A percentile compares a stretch with the other conserved stretches of the same genome.
Evolutionary conservation across 371 early-diverging fungal species (phyloP).

Genomic region (Phascolomyces articulosus): DNA sequence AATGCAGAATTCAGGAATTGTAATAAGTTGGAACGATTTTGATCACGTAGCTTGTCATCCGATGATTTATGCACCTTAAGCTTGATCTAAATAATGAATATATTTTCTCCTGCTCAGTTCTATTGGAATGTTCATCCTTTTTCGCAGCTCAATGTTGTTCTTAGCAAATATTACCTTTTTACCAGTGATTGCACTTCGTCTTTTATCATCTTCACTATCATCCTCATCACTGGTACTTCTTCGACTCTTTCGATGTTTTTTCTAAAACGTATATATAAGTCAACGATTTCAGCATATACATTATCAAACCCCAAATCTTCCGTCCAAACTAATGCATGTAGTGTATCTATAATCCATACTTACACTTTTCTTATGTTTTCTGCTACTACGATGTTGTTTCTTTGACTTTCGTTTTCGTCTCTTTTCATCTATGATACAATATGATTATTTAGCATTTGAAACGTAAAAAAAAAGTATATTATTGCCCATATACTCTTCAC

Average conservation of each 20-base stretch:
- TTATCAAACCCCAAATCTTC: too few relatives aligned
- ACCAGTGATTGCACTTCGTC: slow-evolving; percentile 35
- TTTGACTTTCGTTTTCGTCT: slow-evolving; percentile 13
- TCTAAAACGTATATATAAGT: neutral
- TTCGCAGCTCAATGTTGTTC: too few relatives aligned
- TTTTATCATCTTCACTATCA: slow-evolving; percentile 8
- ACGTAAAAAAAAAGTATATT: too few relatives aligned
- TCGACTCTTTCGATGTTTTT: slow-evolving; percentile 6
- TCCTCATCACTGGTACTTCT: neutral
- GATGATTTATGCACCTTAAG: slow-evolving; percentile 35
- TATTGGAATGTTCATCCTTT: neutral
- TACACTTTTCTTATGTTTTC: slow-evolving; percentile 21
- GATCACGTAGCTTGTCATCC: slow-evolving; percentile 30
- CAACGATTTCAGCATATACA: neutral
- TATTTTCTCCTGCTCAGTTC: too few relatives aligned
- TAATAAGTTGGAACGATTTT: slow-evolving; percentile 35
- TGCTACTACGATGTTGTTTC: slow-evolving; percentile 19
- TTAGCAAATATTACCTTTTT: slow-evolving; percentile 26
- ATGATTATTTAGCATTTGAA: too few relatives aligned
- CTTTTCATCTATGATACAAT: slow-evolving; percentile 11
- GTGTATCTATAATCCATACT: too few relatives aligned
- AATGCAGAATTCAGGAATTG: slow-evolving; percentile 39
- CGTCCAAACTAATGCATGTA: too few relatives aligned
- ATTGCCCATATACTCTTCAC: too few relatives aligned
- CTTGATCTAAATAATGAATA: slow-evolving; percentile 22